Evolutionary conservation across 2,329 filamentous ascomycete genomes (phyloP).

Genomic region (Erysiphe pulchra): DNA sequence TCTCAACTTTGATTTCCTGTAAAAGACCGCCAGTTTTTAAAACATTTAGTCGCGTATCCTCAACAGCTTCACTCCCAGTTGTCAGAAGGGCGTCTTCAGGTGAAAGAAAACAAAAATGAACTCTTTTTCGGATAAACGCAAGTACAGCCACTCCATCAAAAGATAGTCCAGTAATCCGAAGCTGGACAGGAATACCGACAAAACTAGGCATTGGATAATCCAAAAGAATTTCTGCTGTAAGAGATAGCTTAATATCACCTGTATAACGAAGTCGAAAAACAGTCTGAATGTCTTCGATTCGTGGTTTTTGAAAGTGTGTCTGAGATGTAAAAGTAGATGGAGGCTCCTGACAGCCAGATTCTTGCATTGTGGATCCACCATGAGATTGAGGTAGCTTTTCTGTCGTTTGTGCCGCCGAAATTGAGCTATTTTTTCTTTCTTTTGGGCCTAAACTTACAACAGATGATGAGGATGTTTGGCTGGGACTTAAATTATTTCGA

Average conservation of each 20-base stretch:
- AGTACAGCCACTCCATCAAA: slow-evolving; percentile 90
- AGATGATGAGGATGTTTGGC: slow-evolving; percentile 13
- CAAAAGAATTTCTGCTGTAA: slow-evolving; percentile 84
- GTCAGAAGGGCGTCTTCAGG: slow-evolving; percentile 70
- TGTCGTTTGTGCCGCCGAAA: slow-evolving; percentile 27
- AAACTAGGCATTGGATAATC: slow-evolving; percentile 99
- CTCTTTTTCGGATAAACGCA: slow-evolving; percentile 66
- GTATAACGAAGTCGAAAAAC: slow-evolving; percentile 77
- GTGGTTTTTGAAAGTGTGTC: slow-evolving; percentile 39
- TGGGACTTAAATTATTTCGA: slow-evolving; percentile 11
- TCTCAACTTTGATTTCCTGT: slow-evolving; percentile 87
- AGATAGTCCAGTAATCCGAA: slow-evolving; percentile 82
- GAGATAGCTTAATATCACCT: slow-evolving; percentile 62
- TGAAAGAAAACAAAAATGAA: slow-evolving; percentile 85
- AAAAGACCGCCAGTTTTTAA: slow-evolving; percentile 46
- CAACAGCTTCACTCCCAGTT: slow-evolving; percentile 17
- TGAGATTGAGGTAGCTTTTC: slow-evolving; percentile 30
- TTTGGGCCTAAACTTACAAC: slow-evolving; percentile 17
- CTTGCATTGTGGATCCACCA: slow-evolving; percentile 17
- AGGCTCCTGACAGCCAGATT: slow-evolving; percentile 11
- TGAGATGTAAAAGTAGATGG: slow-evolving; percentile 16
- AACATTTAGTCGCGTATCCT: slow-evolving; percentile 7
- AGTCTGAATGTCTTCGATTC: slow-evolving; percentile 72
- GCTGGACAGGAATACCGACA: slow-evolving; percentile 76
- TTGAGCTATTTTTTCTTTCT: slow-evolving; percentile 37